Evolutionary conservation across 345 rosid species (phyloP).

Genomic region (Conringia planisiliqua): DNA sequence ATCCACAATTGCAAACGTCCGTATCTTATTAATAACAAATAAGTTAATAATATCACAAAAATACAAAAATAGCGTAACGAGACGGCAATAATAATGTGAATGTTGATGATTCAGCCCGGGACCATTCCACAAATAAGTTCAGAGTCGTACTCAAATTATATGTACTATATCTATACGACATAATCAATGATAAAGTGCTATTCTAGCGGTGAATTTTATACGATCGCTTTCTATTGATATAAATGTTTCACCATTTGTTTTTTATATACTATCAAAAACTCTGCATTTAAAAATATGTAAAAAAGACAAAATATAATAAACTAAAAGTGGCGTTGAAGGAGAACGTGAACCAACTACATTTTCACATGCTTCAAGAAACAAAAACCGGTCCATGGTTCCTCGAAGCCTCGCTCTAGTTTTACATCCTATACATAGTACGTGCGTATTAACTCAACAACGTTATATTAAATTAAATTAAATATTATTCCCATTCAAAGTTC

Average conservation of each 20-base stretch:
- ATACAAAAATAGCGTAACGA: slow-evolving; percentile 30
- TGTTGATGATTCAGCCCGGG: slow-evolving; percentile 23
- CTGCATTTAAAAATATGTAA: neutral
- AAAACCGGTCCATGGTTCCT: neutral
- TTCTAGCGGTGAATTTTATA: slow-evolving; percentile 18
- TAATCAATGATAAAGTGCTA: slow-evolving; percentile 4
- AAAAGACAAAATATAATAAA: neutral
- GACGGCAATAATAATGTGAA: slow-evolving; percentile 33
- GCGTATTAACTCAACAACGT: neutral
- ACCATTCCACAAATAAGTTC: slow-evolving; percentile 27
- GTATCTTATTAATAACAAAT: neutral
- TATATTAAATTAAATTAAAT: neutral
- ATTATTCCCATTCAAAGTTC: slow-evolving; percentile 13
- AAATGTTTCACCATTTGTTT: slow-evolving; percentile 6
- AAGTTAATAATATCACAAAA: slow-evolving; percentile 15
- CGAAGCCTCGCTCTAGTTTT: neutral
- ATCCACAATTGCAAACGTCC: slow-evolving; percentile 7
- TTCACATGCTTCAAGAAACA: slow-evolving; percentile 16
- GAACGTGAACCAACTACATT: slow-evolving; percentile 32
- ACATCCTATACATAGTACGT: neutral
- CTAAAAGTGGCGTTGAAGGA: slow-evolving; percentile 2
- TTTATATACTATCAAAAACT: neutral
- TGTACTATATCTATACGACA: slow-evolving; percentile 18
- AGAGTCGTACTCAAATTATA: slow-evolving; percentile 17
- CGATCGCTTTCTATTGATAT: slow-evolving; percentile 3